Evolutionary conservation across 140 eudicot species (phyloP), one percentile per base, ranked within the genome.

Genomic region (Flaveria floridana): DNA sequence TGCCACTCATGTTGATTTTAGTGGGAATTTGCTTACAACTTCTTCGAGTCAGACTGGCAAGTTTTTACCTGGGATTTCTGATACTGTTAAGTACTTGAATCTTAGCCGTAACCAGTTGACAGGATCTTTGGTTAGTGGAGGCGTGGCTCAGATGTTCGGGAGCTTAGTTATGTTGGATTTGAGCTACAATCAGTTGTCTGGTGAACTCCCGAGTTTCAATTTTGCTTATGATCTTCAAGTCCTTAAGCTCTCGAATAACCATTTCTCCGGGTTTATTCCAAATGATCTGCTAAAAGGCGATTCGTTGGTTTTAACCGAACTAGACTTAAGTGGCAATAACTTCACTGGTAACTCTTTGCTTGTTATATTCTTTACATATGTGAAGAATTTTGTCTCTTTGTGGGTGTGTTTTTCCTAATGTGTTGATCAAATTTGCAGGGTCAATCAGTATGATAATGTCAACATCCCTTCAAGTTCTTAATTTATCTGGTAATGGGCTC

Each of bases 321-420:
- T 95, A 71, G 99, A 95, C 73, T 87, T 95, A 84, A 95, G 99
- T 41, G 88, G 99, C 68, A 95, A 95, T 75, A 95, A 91, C 69
- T 86, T 95, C 76, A 79, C 99, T 81, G 99, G 99, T 91, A 69
- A 75, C 14, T 72, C 3, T 68, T 2, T 6, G 1, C 41, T 34
- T 34, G 1, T 34, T 34, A 34, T 34, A 34, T 34, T 5, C 7
- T 34, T 34, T 34, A 34, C 7, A 6, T 34, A 34, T 34, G 0
- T 42, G 25, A 23, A 23, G 25, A 23, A 11, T 25, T 62, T 9
- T 63, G 28, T 12, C 13, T 23, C 39, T 16, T 16, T 28, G 14
- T 30, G 28, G 64, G 25, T 67, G 46, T 15, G 15, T 2, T 26
- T 50, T 28, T 51, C 6, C 12, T 70, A 74, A 58, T 0, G n/a